A percentile compares a stretch with the other conserved stretches of the same genome.
These are phyloP conservation scores for Rhizopus stolonifer DNA, from an alignment of 371 early-diverging fungal species.

Conservation along the genomic window DNA sequence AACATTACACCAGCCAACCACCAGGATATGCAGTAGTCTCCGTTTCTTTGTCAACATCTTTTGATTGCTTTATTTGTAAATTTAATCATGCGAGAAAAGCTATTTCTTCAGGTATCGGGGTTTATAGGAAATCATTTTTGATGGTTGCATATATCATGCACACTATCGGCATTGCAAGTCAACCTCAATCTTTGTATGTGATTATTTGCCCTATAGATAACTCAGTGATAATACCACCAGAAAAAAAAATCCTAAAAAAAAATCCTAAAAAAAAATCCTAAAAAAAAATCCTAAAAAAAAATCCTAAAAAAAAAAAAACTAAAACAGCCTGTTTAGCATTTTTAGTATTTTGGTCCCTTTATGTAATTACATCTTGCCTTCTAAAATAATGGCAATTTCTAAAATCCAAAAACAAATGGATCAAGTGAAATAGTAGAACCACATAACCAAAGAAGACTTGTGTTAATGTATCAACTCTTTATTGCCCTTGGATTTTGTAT, in stretches of 20 bases:
- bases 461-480: conserved; percentile 90
- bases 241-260: too few relatives aligned
- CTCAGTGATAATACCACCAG: too few relatives aligned
- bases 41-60: conserved; percentile 31
- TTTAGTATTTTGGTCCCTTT: conserved; percentile 42
- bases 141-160: conserved; percentile 64
- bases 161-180: conserved; percentile 61
- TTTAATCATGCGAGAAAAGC: too few relatives aligned
- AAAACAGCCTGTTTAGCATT: conserved; percentile 24
- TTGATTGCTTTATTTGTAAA: conserved; percentile 36
- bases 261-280: too few relatives aligned
- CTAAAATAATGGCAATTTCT: too few relatives aligned
- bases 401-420: too few relatives aligned
- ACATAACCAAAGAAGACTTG: conserved; percentile 80
- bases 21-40: conserved; percentile 24
- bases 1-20: conserved; percentile 4
- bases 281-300: neutral
- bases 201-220: too few relatives aligned
- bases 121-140: conserved; percentile 36
- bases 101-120: conserved; percentile 29
- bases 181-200: conserved; percentile 49
- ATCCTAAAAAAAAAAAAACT: neutral
- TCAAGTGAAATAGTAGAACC: conserved; percentile 87
- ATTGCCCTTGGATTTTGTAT: conserved; percentile 66
- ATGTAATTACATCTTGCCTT: conserved; percentile 45